Percentiles rank a stretch among this genome's conserved stretches.
phyloP scores from a whole-genome alignment of 352 stramenopile genomes.

The Pythium folliculosum region DNA sequence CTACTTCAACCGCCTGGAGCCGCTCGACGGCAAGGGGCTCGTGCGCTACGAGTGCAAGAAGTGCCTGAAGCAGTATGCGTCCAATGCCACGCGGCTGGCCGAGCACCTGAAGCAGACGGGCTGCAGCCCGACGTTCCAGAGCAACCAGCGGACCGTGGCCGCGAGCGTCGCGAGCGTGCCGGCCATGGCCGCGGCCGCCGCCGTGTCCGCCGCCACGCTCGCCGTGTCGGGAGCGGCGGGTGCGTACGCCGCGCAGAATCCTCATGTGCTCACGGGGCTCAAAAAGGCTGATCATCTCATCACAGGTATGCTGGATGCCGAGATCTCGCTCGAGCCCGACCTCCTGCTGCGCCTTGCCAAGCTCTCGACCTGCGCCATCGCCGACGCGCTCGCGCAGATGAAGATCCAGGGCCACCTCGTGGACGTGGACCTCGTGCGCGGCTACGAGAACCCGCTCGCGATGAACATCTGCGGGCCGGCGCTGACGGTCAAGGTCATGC shows the following conservation, averaged over 20 bases:
- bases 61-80: constrained; percentile 86
- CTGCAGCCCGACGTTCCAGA: constrained; percentile 76
- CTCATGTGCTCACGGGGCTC: constrained; percentile 39
- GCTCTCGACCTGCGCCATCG: constrained; percentile 79
- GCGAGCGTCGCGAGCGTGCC: constrained; percentile 25
- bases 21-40: constrained; percentile 64
- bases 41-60: constrained; percentile 89
- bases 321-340: constrained; percentile 63
- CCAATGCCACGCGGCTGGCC: constrained; percentile 77
- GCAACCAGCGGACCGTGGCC: constrained; percentile 61
- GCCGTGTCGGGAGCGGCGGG: constrained; percentile 30
- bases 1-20: constrained; percentile 79
- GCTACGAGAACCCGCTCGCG: constrained; percentile 51
- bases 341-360: constrained; percentile 72
- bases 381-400: constrained; percentile 73
- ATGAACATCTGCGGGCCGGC: constrained; percentile 80
- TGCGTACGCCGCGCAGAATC: constrained; percentile 38
- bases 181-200: constrained; percentile 28
- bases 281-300: constrained; percentile 61
- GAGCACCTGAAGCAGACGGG: constrained; percentile 76
- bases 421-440: constrained; percentile 69
- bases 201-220: constrained; percentile 32
- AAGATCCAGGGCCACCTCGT: constrained; percentile 81
- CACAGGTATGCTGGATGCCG: constrained; percentile 65
- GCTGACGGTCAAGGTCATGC: constrained; percentile 77